A percentile compares a stretch with the other conserved stretches of the same genome.
Evolutionary conservation across 1,284 basidiomycete species (phyloP).

Genomic region (Tetrapyrgos nigripes): DNA sequence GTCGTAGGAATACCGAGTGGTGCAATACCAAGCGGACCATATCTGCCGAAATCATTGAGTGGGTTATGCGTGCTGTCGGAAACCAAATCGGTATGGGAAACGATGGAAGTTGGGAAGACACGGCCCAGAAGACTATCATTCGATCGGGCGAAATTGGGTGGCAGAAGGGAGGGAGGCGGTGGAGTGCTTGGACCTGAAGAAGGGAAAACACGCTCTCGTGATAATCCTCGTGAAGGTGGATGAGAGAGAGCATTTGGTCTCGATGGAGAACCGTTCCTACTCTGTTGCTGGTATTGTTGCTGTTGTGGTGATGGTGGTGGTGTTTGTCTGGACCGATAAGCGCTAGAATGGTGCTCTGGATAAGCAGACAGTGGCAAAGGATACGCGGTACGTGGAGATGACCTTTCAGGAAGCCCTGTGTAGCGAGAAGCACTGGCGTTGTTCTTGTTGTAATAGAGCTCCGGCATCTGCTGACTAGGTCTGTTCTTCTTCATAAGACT

Average conservation of each 20-base stretch:
- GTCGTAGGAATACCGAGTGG: neutral
- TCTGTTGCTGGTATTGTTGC: neutral
- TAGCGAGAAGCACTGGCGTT: neutral
- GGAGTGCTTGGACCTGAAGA: neutral
- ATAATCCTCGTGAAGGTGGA: neutral
- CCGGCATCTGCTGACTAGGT: neutral
- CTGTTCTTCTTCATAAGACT: constrained; percentile 25
- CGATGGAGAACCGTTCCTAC: neutral
- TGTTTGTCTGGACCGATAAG: constrained; percentile 3
- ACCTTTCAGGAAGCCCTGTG: neutral
- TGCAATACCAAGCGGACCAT: neutral
- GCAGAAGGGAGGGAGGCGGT: constrained; percentile 4
- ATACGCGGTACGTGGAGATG: constrained; percentile 6
- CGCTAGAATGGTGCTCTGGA: constrained; percentile 10
- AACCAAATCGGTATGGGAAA: constrained; percentile 15
- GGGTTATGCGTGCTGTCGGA: constrained; percentile 12
- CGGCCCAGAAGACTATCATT: constrained; percentile 19
- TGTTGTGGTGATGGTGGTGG: neutral
- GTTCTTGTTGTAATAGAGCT: neutral
- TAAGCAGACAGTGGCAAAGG: constrained; percentile 11
- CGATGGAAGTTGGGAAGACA: constrained; percentile 19
- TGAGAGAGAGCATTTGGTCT: neutral
- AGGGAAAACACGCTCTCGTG: neutral
- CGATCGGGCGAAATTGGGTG: constrained; percentile 8
- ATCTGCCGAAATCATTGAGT: neutral